Base-by-base conservation (phyloP, 2,329 filamentous ascomycete genomes). In the Parascedosporium putredinis region DNA sequence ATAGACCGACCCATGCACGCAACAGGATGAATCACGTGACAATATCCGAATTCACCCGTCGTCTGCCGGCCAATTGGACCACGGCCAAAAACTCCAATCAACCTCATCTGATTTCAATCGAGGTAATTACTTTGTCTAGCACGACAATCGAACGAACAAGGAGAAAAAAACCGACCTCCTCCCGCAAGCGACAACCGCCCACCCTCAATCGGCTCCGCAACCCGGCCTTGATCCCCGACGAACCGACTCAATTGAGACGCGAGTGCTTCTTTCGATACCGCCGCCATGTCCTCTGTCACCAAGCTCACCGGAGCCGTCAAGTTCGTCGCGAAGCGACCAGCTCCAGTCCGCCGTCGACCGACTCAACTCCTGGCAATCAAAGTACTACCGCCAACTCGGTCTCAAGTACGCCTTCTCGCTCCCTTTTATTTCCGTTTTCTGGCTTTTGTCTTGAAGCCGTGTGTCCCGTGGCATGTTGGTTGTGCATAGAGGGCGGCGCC, bases 101-200 rank as follows among this genome's bases (percentile, higher is more conserved):
- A 43, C 47, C 47, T 49, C 47, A 38, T 31, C 47, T 38, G 47
- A 49, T 49, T 49, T 38, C 33, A 42, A 49, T 49, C 47, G 47
- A 49, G 47, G 47, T 38, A 49, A 49, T 49, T 43, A 38, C 46
- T 48, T 38, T 29, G 25, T 16, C 45, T n/a, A 33, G 29, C 33
- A 47, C 20, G 20, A 38, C 9, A 25, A 18, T 36, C 31, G 29
- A 40, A 40, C 20, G 20, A 34, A 12, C 45, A 23, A 29, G 14
- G 12, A 7, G 12, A 25, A 16, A n/a, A 20, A 42, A 27, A 38
- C 16, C 20, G 8, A 3, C 18, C 20, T 14, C 8, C n/a, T 16
- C 23, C 34, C 16, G 43, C 25, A 7, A 23, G 16, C 20, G 22
- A 12, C 46, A 33, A 7, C 24, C n/a, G n/a, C 22, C 25, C 16